These are phyloP conservation scores for Gossypium ekmanianum DNA, from an alignment of 345 rosid species.

Conservation along the genomic window DNA sequence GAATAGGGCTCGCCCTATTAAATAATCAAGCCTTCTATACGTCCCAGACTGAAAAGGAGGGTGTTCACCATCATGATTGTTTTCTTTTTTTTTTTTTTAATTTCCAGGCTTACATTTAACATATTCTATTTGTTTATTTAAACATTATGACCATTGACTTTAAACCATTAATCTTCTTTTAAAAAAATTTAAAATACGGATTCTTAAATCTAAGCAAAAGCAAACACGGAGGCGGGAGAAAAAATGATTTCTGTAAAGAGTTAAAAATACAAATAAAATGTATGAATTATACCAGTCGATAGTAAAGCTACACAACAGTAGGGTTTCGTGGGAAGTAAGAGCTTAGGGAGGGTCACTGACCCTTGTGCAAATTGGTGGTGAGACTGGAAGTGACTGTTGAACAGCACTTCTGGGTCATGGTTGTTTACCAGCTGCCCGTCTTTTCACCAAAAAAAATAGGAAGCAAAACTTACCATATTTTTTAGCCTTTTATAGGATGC, in stretches of 20 bases:
- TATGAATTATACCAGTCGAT: neutral
- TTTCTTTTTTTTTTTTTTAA: no score
- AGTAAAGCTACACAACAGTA: neutral
- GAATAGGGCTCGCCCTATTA: no score
- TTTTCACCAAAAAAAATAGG: neutral
- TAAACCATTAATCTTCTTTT: no score
- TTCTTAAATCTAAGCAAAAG: neutral
- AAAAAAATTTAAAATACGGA: no score
- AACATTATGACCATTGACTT: neutral
- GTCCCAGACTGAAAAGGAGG: no score
- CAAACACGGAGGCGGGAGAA: neutral
- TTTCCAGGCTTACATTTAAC: no score
- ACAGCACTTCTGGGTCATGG: neutral
- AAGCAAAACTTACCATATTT: neutral
- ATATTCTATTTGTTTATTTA: neutral
- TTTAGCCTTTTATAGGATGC: slow-evolving; percentile 31
- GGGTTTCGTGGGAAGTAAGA: neutral
- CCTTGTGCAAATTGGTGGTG: neutral
- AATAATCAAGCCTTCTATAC: no score
- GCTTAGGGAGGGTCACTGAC: neutral
- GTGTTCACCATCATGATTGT: no score
- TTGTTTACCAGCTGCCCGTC: neutral
- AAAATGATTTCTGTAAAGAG: neutral
- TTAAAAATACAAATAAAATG: neutral
- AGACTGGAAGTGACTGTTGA: neutral